Evolutionary conservation across 257 asterid genomes (phyloP).

Genomic region (Echium plantagineum): DNA sequence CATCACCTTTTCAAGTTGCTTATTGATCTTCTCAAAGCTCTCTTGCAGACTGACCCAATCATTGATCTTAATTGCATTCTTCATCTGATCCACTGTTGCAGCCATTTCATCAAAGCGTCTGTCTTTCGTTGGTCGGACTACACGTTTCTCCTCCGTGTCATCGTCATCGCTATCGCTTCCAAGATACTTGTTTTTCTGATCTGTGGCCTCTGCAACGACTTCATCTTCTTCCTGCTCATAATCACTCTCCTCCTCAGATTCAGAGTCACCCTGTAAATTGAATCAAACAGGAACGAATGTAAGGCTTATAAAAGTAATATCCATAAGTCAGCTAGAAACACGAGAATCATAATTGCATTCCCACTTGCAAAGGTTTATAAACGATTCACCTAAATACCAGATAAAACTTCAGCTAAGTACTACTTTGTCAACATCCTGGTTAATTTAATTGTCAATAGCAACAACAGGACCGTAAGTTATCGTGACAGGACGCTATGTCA

Average conservation of each 20-base stretch:
- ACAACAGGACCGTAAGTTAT: too few relatives aligned
- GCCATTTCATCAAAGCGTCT: conserved; percentile 81
- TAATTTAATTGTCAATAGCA: too few relatives aligned
- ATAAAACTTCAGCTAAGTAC: too few relatives aligned
- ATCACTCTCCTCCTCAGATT: conserved; percentile 37
- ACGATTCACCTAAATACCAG: too few relatives aligned
- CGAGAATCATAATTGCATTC: too few relatives aligned
- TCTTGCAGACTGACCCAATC: conserved; percentile 94
- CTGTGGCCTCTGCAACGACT: conserved; percentile 22
- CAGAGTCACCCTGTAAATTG: conserved; percentile 51
- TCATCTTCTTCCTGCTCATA: conserved; percentile 35
- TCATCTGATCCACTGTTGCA: conserved; percentile 82
- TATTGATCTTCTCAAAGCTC: conserved; percentile 90
- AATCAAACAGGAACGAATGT: neutral
- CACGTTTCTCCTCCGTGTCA: conserved; percentile 55
- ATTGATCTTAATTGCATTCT: conserved; percentile 86
- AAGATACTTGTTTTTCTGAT: conserved; percentile 31
- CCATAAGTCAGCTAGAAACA: neutral
- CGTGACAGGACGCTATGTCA: too few relatives aligned
- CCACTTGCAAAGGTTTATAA: too few relatives aligned
- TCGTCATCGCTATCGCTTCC: conserved; percentile 54
- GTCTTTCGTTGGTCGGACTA: conserved; percentile 70
- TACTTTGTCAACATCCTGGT: too few relatives aligned
- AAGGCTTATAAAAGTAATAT: neutral
- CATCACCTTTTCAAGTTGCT: conserved; percentile 90